Conservation (phyloP, 1,139 yeast species). For the Saccharomyces hybrid region DNA sequence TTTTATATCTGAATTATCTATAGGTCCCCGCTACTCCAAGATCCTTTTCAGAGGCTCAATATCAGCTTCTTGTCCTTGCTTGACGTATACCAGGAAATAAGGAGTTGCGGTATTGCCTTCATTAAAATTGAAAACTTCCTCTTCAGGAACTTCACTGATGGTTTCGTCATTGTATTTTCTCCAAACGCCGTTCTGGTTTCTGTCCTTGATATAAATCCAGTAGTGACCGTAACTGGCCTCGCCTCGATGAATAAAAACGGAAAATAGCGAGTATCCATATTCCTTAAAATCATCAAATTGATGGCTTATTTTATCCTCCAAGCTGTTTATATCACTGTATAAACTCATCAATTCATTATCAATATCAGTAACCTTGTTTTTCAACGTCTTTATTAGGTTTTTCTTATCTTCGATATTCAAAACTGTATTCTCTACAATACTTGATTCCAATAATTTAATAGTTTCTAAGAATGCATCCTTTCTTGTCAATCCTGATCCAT, state of each 20-base stretch:
- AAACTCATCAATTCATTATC: constrained; percentile 36
- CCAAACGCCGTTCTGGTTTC: constrained; percentile 50
- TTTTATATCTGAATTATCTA: not conserved
- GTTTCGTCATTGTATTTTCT: constrained; percentile 90
- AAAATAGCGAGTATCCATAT: constrained; percentile 76
- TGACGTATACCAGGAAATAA: constrained; percentile 77
- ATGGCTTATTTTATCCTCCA: constrained; percentile 43
- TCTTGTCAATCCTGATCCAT: constrained; percentile 41
- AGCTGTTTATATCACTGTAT: constrained; percentile 35
- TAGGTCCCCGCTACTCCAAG: constrained; percentile 8
- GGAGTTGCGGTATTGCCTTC: constrained; percentile 87
- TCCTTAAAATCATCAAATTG: constrained; percentile 56
- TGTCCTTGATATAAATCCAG: constrained; percentile 88
- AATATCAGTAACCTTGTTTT: constrained; percentile 25
- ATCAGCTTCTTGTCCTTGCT: constrained; percentile 51
- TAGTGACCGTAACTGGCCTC: constrained; percentile 96
- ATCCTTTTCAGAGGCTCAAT: constrained; percentile 62
- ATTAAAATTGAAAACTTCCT: constrained; percentile 65
- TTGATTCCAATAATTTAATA: constrained; percentile 45
- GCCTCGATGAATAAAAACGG: constrained; percentile 91
- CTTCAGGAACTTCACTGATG: constrained; percentile 67
- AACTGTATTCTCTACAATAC: constrained; percentile 32
- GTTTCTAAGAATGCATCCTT: constrained; percentile 51
- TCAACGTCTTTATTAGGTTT: constrained; percentile 30
- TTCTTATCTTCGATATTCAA: constrained; percentile 31